These are phyloP conservation scores for Luffa acutangula DNA, from an alignment of 306 rosid genomes.

Conservation along the genomic window DNA sequence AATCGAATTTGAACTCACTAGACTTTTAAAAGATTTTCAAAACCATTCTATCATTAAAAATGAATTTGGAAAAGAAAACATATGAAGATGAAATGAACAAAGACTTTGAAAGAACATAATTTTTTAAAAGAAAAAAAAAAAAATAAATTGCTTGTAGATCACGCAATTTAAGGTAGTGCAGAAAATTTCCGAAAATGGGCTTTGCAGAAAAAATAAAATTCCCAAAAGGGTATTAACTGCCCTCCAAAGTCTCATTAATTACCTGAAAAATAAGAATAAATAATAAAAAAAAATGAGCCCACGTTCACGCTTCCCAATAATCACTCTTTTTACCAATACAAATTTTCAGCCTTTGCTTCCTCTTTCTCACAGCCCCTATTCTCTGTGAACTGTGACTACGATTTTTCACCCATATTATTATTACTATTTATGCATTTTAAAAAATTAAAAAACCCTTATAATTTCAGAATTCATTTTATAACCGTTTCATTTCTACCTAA, in stretches of 20 bases:
- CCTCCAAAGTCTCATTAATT: not conserved
- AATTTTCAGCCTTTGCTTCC: not conserved
- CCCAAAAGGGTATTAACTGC: not conserved
- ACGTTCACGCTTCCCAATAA: not conserved
- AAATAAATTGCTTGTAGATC: not conserved
- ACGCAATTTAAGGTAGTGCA: not conserved
- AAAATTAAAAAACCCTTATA: not conserved
- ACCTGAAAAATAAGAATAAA: not conserved
- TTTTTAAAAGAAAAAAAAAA: not conserved
- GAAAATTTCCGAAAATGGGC: not conserved
- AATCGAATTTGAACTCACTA: not conserved
- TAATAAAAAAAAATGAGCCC: not conserved
- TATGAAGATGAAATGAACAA: not conserved
- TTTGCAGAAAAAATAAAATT: not conserved
- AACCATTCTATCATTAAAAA: not conserved
- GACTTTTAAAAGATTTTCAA: not conserved
- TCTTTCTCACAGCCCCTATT: not conserved
- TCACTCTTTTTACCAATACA: not conserved
- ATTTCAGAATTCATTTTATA: not conserved
- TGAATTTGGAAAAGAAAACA: not conserved
- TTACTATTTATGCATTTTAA: not conserved
- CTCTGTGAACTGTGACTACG: not conserved
- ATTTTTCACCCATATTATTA: not conserved
- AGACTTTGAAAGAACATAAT: not conserved
- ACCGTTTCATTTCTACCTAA: not conserved